Evolutionary conservation across 164 flowering plant species (phyloP), one percentile per base, ranked within the genome.

Genomic region (Liquidambar formosana): DNA sequence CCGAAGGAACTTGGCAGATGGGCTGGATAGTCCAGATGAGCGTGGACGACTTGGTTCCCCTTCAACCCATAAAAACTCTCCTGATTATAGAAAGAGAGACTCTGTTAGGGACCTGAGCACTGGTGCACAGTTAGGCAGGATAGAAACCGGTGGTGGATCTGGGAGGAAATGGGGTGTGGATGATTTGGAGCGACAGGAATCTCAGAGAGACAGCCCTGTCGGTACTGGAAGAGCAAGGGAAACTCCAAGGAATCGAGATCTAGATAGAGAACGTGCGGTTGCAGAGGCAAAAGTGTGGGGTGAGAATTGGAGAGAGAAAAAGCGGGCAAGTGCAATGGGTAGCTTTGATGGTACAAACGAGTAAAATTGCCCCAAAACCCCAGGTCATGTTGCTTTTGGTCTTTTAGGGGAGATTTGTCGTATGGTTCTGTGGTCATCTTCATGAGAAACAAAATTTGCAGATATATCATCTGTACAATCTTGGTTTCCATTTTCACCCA

Each of bases 281-380:
- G 91, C 96, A 9, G 95, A 88, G 77, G 96, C 96, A 1, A 89
- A 89, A 78, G 90, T 88, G 47, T 89, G 96, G 98, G 98, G 95
- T 27, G 98, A 93, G 75, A 89, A 91, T 64, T 88, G 92, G 95
- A 87, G 92, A 57, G 97, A 83, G 81, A 87, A 75, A 71, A 86
- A 87, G 76, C 80, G 86, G 46, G 78, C 84, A 41, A 82, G 74
- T 70, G 73, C 75, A 12, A 61, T 72, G 72, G 91, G 86, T 44
- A 88, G 90, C 80, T 91, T 87, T 73, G 93, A 91, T 57, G 78
- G 85, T 61, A 73, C 93, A 65, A 78, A 82, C 54, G 90, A 84
- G 74, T 84, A 57, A 68, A 18, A 78, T 23, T 38, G 64, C 47
- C 9, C 5, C 33, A 33, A 19, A 33, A 63, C 18, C 18, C 38